Evolutionary conservation across 1,284 basidiomycete genomes (phyloP).

Genomic region (Irpex lacteus): DNA sequence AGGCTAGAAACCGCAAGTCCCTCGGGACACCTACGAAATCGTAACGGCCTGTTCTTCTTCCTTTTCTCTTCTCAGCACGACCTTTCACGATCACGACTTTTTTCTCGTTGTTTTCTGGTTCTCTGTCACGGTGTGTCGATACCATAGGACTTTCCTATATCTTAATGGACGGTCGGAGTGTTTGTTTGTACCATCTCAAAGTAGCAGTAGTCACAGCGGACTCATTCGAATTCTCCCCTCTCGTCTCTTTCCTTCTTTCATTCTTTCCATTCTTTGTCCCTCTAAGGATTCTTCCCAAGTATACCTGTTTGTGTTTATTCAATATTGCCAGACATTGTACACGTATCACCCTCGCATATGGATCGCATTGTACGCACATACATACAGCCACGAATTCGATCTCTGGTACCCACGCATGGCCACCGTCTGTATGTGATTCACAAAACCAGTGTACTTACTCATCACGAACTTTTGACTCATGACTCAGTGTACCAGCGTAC

Average conservation of each 20-base stretch:
- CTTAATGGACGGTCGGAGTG: neutral
- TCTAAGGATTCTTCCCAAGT: neutral
- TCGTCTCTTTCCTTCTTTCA: neutral
- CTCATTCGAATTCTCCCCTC: neutral
- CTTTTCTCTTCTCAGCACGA: neutral
- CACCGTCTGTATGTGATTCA: too few relatives aligned
- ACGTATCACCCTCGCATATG: too few relatives aligned
- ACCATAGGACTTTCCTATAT: neutral
- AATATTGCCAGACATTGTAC: too few relatives aligned
- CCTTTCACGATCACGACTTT: neutral
- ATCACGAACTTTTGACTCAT: too few relatives aligned
- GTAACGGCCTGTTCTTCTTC: neutral
- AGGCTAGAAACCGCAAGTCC: slow-evolving; percentile 13
- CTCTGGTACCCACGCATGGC: too few relatives aligned
- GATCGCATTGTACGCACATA: too few relatives aligned
- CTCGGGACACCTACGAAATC: slow-evolving; percentile 9
- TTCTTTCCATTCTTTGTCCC: neutral
- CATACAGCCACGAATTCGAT: too few relatives aligned
- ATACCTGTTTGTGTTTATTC: too few relatives aligned
- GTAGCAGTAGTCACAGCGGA: neutral
- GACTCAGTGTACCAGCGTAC: too few relatives aligned
- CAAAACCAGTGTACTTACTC: too few relatives aligned
- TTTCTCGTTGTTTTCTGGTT: neutral
- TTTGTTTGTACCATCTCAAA: neutral
- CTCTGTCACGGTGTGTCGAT: neutral